phyloP scores from a whole-genome alignment of 129 eudicot species.

The Saussurea involucrata region DNA sequence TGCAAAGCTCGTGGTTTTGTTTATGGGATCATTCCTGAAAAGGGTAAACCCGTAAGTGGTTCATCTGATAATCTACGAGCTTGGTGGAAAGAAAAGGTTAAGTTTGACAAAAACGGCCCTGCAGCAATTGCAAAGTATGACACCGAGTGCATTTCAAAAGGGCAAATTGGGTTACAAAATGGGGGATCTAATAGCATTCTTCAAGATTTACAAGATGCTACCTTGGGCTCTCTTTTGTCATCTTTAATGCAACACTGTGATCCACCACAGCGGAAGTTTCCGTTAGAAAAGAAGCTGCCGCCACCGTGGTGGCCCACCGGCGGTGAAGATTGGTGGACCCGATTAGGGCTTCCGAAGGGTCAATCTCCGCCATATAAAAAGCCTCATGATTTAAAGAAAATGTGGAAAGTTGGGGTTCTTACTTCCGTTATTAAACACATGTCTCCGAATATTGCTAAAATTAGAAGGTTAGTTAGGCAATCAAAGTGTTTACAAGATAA shows the following conservation, averaged over 20 bases:
- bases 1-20: constrained; percentile 95
- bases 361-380: constrained; percentile 84
- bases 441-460: constrained; percentile 90
- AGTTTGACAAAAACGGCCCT: constrained; percentile 88
- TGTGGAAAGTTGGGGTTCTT: constrained; percentile 94
- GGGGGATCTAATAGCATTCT: constrained; percentile 51
- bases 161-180: constrained; percentile 35
- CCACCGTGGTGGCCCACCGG: constrained; percentile 99
- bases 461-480: constrained; percentile 53
- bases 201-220: constrained; percentile 92
- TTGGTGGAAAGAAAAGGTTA: constrained; percentile 99
- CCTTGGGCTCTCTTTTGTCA: constrained; percentile 87
- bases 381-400: constrained; percentile 94
- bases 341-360: constrained; percentile 59
- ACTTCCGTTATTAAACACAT: constrained; percentile 94
- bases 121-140: constrained; percentile 79
- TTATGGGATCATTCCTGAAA: constrained; percentile 92
- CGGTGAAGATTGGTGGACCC: constrained; percentile 82
- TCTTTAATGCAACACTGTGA: constrained; percentile 91
- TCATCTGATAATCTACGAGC: constrained; percentile 89
- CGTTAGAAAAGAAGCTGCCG: constrained; percentile 75
- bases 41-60: constrained; percentile 92
- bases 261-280: constrained; percentile 84
- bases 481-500: constrained; percentile 89
- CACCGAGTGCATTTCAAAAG: constrained; percentile 39